These are phyloP conservation scores for Martensiomyces pterosporus DNA, from an alignment of 192 early-diverging fungal species.

Conservation along the genomic window DNA sequence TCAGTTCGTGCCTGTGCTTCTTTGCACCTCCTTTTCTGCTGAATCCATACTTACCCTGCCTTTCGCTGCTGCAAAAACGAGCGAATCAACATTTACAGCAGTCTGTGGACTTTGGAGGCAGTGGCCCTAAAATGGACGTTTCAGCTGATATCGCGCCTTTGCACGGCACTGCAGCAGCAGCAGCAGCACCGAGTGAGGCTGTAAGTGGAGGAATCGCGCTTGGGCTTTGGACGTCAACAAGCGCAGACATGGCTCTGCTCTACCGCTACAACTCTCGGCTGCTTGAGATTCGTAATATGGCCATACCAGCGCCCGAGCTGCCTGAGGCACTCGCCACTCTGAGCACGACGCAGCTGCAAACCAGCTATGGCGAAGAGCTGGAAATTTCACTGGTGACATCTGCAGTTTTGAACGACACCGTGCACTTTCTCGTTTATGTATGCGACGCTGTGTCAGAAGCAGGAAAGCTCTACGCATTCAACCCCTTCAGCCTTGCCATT, in stretches of 20 bases:
- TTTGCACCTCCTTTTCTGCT: not conserved
- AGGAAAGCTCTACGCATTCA: slow-evolving; percentile 22
- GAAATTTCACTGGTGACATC: slow-evolving; percentile 23
- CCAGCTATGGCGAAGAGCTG: slow-evolving; percentile 19
- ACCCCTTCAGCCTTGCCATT: slow-evolving; percentile 32
- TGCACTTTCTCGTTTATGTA: slow-evolving; percentile 21
- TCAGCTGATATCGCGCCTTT: slow-evolving; percentile 21
- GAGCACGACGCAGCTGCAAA: slow-evolving; percentile 26
- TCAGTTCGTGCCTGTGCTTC: slow-evolving; percentile 4
- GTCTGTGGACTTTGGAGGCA: no score
- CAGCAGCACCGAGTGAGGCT: slow-evolving; percentile 4
- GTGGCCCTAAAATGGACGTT: slow-evolving; percentile 39
- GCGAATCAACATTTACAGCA: not conserved
- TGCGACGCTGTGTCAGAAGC: slow-evolving; percentile 16
- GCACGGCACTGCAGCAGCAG: no score
- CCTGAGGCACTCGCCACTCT: slow-evolving; percentile 37
- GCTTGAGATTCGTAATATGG: slow-evolving; percentile 32
- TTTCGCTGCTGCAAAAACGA: no score
- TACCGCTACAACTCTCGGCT: slow-evolving; percentile 27
- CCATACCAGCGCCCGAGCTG: slow-evolving; percentile 1
- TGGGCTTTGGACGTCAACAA: slow-evolving; percentile 1
- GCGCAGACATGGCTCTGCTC: slow-evolving; percentile 13
- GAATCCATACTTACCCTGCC: no score
- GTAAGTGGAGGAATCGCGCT: slow-evolving; percentile 12
- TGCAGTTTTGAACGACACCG: slow-evolving; percentile 15